Conservation (phyloP, 2,329 filamentous ascomycete genomes). For the Aureobasidium sp. region DNA sequence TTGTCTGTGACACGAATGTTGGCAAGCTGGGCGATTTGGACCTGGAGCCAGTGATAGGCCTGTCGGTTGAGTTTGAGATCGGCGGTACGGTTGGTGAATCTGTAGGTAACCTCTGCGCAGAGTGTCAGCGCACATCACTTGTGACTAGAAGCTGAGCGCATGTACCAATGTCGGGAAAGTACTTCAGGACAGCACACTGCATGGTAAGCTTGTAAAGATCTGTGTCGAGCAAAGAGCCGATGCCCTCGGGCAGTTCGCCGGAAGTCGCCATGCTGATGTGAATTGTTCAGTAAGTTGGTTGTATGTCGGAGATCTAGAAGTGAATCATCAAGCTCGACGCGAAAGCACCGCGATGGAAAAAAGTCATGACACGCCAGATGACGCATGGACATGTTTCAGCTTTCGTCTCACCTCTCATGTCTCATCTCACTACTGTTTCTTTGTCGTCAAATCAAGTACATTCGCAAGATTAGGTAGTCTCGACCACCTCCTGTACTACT, state of each 20-base stretch:
- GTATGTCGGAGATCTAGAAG: not conserved
- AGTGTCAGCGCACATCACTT: constrained; percentile 6
- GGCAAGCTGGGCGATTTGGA: constrained; percentile 76
- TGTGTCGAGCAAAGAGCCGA: constrained; percentile 41
- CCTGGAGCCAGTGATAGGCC: constrained; percentile 76
- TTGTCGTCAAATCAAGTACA: too few species aligned
- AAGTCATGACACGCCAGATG: not conserved
- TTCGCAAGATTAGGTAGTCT: too few species aligned
- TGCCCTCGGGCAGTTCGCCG: constrained; percentile 27
- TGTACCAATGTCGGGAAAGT: constrained; percentile 61
- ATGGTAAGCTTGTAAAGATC: constrained; percentile 96
- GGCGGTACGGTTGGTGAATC: constrained; percentile 90
- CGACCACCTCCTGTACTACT: too few species aligned
- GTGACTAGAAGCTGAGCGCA: not conserved
- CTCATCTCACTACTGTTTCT: not conserved
- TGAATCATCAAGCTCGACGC: not conserved
- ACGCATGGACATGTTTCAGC: constrained; percentile 3
- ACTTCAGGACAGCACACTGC: constrained; percentile 94
- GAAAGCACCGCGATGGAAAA: constrained; percentile 3
- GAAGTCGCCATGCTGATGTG: constrained; percentile 5
- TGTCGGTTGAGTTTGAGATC: constrained; percentile 81
- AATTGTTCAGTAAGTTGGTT: not conserved
- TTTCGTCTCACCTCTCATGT: not conserved
- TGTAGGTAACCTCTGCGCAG: constrained; percentile 64
- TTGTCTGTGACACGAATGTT: constrained; percentile 71